A percentile compares a stretch with the other conserved stretches of the same genome.
phyloP scores from a whole-genome alignment of 2,329 filamentous ascomycete genomes.

The Alternaria burnsii region DNA sequence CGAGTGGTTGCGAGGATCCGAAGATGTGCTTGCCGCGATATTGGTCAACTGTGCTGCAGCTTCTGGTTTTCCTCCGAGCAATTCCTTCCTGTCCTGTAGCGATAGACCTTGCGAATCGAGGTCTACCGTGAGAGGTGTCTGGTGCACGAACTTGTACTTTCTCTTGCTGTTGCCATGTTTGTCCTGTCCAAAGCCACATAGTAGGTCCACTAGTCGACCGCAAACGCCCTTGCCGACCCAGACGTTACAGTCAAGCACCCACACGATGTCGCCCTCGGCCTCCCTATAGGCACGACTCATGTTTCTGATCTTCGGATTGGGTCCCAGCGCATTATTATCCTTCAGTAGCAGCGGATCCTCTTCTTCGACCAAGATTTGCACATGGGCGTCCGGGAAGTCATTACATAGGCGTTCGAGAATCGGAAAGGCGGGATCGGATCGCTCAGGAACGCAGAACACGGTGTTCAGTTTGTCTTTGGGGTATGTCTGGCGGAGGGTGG shows the following conservation, averaged over 20 bases:
- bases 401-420: constrained; percentile 74
- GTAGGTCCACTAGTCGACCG: constrained; percentile 86
- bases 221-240: constrained; percentile 84
- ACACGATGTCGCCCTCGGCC: constrained; percentile 83
- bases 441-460: constrained; percentile 80
- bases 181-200: constrained; percentile 71
- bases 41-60: constrained; percentile 27
- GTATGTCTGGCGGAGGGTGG: constrained; percentile 84
- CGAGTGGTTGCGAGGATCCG: constrained; percentile 36
- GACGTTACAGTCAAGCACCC: constrained; percentile 96
- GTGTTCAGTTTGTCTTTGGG: constrained; percentile 78
- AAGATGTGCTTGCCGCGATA: constrained; percentile 40
- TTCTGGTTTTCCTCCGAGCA: constrained; percentile 40
- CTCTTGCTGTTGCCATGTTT: constrained; percentile 42
- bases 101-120: constrained; percentile 48
- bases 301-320: constrained; percentile 98
- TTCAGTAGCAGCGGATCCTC: constrained; percentile 76
- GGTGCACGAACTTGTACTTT: constrained; percentile 88
- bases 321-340: constrained; percentile 70
- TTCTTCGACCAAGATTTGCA: constrained; percentile 78
- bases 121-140: constrained; percentile 90
- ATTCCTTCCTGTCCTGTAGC: constrained; percentile 40
- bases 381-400: constrained; percentile 77
- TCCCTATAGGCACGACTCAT: constrained; percentile 93
- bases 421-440: constrained; percentile 78